Evolutionary conservation across 345 rosid species (phyloP).

Genomic region (Aethionema arabicum): DNA sequence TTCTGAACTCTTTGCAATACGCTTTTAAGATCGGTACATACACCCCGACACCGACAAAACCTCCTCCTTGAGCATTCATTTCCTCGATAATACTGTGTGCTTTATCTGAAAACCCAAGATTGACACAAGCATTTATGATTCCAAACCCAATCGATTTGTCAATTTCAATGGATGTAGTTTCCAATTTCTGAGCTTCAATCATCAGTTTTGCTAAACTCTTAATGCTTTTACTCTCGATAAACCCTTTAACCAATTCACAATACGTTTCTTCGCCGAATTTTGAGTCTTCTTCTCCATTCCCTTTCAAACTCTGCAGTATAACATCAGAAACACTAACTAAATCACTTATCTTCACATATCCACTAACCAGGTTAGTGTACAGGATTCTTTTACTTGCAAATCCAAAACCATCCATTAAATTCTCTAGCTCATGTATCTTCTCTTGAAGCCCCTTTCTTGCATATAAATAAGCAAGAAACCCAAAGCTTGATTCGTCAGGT

Average conservation of each 20-base stretch:
- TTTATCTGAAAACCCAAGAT: constrained; percentile 71
- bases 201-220: constrained; percentile 73
- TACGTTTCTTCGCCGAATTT: constrained; percentile 55
- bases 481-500: constrained; percentile 76
- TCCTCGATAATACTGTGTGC: constrained; percentile 84
- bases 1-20: constrained; percentile 72
- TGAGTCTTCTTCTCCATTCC: constrained; percentile 37
- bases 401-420: constrained; percentile 59
- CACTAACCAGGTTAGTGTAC: constrained; percentile 60
- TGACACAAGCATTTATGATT: constrained; percentile 67
- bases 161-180: constrained; percentile 33
- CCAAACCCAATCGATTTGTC: constrained; percentile 71
- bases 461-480: constrained; percentile 79
- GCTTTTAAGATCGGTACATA: constrained; percentile 82
- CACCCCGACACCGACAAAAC: constrained; percentile 70
- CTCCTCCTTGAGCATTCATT: constrained; percentile 64
- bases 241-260: constrained; percentile 61
- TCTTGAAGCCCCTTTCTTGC: constrained; percentile 68
- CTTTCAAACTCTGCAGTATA: constrained; percentile 42
- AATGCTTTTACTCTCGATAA: constrained; percentile 55
- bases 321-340: constrained; percentile 55
- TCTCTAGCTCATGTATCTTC: constrained; percentile 65
- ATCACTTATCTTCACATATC: constrained; percentile 60
- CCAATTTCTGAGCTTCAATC: constrained; percentile 70
- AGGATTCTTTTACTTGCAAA: constrained; percentile 44